These are phyloP conservation scores for Trametes hirsuta DNA, from an alignment of 1,284 basidiomycete genomes.

Conservation along the genomic window DNA sequence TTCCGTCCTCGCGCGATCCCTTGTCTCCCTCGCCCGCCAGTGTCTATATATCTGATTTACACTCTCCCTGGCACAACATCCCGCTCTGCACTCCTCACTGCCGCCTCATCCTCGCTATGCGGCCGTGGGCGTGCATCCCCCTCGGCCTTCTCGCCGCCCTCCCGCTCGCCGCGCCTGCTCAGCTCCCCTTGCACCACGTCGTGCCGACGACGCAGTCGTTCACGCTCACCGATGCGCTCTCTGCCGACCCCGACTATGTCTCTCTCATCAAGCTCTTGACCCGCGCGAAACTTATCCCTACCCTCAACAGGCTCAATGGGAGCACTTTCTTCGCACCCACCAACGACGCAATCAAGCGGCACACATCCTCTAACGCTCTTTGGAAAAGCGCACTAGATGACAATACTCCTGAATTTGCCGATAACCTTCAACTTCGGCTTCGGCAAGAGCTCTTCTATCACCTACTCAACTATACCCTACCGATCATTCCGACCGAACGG, in stretches of 20 bases:
- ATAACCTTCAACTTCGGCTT: slow-evolving; percentile 86
- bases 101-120: slow-evolving; percentile 34
- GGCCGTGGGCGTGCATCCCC: slow-evolving; percentile 39
- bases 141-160: slow-evolving; percentile 41
- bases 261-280: slow-evolving; percentile 84
- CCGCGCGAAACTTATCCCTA: slow-evolving; percentile 87
- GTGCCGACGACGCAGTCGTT: slow-evolving; percentile 38
- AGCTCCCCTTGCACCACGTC: slow-evolving; percentile 35
- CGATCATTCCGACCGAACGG: slow-evolving; percentile 45
- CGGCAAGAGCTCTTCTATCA: slow-evolving; percentile 96
- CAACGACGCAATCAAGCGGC: slow-evolving; percentile 80
- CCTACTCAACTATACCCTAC: slow-evolving; percentile 84
- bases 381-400: slow-evolving; percentile 53
- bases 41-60: slow-evolving; percentile 3
- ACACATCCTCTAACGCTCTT: slow-evolving; percentile 45
- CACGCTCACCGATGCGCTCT: slow-evolving; percentile 83
- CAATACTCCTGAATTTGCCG: slow-evolving; percentile 44
- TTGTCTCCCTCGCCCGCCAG: background rate
- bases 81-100: background rate
- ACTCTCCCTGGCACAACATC: slow-evolving; percentile 1
- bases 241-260: slow-evolving; percentile 76
- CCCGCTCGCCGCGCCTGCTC: slow-evolving; percentile 36
- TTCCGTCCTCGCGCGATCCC: slow-evolving; percentile 5
- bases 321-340: slow-evolving; percentile 95
- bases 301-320: slow-evolving; percentile 83